Base-by-base conservation (phyloP, 2,329 filamentous ascomycete species). In the Penicillium oxalicum region DNA sequence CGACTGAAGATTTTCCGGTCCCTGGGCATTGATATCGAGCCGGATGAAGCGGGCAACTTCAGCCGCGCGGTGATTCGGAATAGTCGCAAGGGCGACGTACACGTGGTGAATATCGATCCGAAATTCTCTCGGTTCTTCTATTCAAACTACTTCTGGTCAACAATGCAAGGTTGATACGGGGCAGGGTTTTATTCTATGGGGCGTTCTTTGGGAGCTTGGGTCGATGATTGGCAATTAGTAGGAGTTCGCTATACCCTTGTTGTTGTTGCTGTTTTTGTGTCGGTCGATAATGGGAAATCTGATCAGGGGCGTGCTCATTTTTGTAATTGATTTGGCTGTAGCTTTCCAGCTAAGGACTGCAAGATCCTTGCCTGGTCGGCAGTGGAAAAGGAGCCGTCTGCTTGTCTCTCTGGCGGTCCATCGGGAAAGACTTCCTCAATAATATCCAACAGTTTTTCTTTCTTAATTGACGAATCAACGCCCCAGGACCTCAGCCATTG, bases 81-180 rank as follows among this genome's bases (percentile, higher is more conserved):
- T 65, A 84, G 84, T 51, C 79, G 82, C 56, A 91, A 90, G 74
- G 91, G 90, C 7, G 91, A 97, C 66, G 89, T 97, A 44, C 88
- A 95, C 67, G 88, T 97, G 43, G 85, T 98, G 52, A 95, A 95
- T 63, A 84, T 98, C 67, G 91, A 97, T 61, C 84, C 87, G 61
- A 95, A 93, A 73, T 91, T 95, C 68, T 91, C 88, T 50, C 80
- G 84, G 53, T 91, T 87, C 68, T 96, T 94, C 65, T 95, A 96
- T 63, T 88, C 91, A 24, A 94, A 95, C 62, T 95, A 95, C 68
- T 94, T 97, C 65, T 98, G 93, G 93, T 80, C 89, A 62, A 91
- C 84, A 28, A 76, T 96, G 67, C 94, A 74, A 68, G 68, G 65
- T 32, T 72, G 54, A 58, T 43, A 18, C 39, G 39, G 26, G 40